Conservation (phyloP, 805 yeast genomes). For the Wickerhamomyces tratensis region DNA sequence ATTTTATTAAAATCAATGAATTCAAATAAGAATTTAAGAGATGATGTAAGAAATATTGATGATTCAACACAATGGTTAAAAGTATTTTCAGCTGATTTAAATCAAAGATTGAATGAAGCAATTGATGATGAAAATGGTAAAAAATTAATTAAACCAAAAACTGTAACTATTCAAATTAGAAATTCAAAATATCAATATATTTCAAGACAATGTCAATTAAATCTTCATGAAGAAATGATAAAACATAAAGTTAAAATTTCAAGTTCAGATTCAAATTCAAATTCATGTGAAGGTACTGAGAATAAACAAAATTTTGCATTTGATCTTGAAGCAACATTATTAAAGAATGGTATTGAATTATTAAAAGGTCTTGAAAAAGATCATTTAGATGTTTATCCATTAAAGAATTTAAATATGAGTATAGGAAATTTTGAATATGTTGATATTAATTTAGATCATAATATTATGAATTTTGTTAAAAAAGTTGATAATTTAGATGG, state of each 20-base stretch:
- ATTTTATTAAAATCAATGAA: slow-evolving; percentile 77
- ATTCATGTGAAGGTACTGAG: no score
- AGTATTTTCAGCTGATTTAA: slow-evolving; percentile 74
- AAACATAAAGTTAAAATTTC: no score
- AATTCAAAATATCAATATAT: not conserved
- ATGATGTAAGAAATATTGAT: not conserved
- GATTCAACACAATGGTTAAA: slow-evolving; percentile 54
- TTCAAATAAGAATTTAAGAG: slow-evolving; percentile 71
- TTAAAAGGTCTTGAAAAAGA: slow-evolving; percentile 29
- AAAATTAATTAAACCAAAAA: slow-evolving; percentile 33
- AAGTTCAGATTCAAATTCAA: no score
- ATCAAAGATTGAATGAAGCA: slow-evolving; percentile 59
- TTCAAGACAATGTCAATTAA: slow-evolving; percentile 14
- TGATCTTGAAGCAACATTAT: slow-evolving; percentile 16
- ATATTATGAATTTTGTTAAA: slow-evolving; percentile 13
- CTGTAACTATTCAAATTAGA: slow-evolving; percentile 30
- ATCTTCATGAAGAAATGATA: slow-evolving; percentile 3
- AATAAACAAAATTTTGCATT: not conserved
- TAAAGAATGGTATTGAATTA: slow-evolving; percentile 26
- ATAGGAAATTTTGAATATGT: slow-evolving; percentile 44
- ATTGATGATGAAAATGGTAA: slow-evolving; percentile 49
- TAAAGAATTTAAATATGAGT: slow-evolving; percentile 39
- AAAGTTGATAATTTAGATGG: slow-evolving; percentile 5
- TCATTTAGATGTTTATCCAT: slow-evolving; percentile 31
- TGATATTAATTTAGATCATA: slow-evolving; percentile 12